phyloP scores from a whole-genome alignment of 768 basidiomycete species.

The Tricholoma hemisulphureum region DNA sequence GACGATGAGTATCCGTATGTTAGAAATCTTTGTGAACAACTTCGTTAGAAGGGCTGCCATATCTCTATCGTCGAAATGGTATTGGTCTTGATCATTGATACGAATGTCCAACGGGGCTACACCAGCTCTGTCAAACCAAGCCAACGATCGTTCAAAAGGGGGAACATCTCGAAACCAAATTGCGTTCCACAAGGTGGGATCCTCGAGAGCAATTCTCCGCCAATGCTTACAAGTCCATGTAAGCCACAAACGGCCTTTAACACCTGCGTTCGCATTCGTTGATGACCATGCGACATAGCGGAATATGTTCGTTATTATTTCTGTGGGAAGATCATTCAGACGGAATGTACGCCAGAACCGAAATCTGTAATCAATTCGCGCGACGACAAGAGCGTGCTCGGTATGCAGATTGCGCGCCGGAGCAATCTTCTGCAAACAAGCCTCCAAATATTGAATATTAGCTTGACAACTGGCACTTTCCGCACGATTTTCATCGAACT shows the following conservation, averaged over 20 bases:
- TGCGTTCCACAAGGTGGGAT: slow-evolving; percentile 60
- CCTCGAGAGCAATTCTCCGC: slow-evolving; percentile 47
- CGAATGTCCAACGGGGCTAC: slow-evolving; percentile 58
- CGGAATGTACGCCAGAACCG: slow-evolving; percentile 45
- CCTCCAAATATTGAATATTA: slow-evolving; percentile 14
- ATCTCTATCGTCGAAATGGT: slow-evolving; percentile 37
- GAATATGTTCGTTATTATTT: slow-evolving; percentile 66
- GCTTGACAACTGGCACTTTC: slow-evolving; percentile 17
- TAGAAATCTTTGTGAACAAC: slow-evolving; percentile 51
- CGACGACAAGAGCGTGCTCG: slow-evolving; percentile 31
- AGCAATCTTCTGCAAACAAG: not conserved
- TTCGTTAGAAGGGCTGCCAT: slow-evolving; percentile 50
- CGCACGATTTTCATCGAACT: slow-evolving; percentile 9
- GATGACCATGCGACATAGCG: slow-evolving; percentile 58
- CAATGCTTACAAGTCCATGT: slow-evolving; percentile 61
- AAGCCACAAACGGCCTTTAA: slow-evolving; percentile 43
- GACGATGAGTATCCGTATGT: slow-evolving; percentile 59
- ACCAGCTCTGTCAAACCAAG: slow-evolving; percentile 59
- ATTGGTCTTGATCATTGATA: slow-evolving; percentile 43
- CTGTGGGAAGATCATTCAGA: slow-evolving; percentile 60
- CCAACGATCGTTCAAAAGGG: slow-evolving; percentile 49
- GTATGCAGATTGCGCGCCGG: slow-evolving; percentile 8
- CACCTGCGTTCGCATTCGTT: slow-evolving; percentile 31
- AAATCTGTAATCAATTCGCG: slow-evolving; percentile 31
- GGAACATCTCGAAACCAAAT: slow-evolving; percentile 60